Evolutionary conservation across 768 basidiomycete genomes (phyloP).

Genomic region (Podaxis pistillaris): DNA sequence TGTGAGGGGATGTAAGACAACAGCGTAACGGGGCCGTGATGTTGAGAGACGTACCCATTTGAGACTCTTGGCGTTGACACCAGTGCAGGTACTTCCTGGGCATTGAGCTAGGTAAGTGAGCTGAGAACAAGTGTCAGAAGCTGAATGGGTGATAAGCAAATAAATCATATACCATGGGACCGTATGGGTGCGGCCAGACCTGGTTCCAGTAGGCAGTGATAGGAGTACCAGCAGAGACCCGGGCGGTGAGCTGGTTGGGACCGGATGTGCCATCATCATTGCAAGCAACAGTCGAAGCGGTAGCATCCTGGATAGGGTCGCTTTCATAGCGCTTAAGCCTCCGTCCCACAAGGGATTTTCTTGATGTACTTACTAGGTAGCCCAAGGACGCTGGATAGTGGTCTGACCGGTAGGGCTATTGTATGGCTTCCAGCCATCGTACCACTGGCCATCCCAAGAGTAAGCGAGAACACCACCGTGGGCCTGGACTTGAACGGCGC

Average conservation of each 20-base stretch:
- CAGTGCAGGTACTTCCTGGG: constrained; percentile 39
- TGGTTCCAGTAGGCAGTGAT: constrained; percentile 47
- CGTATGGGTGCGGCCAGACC: constrained; percentile 42
- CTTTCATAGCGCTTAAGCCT: constrained; percentile 20
- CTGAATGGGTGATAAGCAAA: neutral
- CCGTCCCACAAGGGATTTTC: neutral
- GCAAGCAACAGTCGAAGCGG: constrained; percentile 39
- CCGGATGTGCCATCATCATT: constrained; percentile 43
- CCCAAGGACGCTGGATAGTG: constrained; percentile 42
- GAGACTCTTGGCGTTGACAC: constrained; percentile 33
- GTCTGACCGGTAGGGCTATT: constrained; percentile 41
- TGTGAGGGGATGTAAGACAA: constrained; percentile 9
- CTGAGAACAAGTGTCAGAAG: constrained; percentile 20
- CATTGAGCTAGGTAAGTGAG: constrained; percentile 46
- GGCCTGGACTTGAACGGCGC: constrained; percentile 30
- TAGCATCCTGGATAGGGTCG: constrained; percentile 39
- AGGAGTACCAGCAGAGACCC: constrained; percentile 39
- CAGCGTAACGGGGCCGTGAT: neutral
- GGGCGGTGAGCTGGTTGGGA: constrained; percentile 41
- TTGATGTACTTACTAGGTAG: constrained; percentile 33
- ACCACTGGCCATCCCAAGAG: constrained; percentile 35
- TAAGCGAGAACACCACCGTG: constrained; percentile 47
- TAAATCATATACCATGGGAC: constrained; percentile 35
- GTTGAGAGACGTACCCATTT: constrained; percentile 36
- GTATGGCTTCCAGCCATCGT: constrained; percentile 42